Conservation (phyloP, 768 basidiomycete species). For the Amanita brunnescens region DNA sequence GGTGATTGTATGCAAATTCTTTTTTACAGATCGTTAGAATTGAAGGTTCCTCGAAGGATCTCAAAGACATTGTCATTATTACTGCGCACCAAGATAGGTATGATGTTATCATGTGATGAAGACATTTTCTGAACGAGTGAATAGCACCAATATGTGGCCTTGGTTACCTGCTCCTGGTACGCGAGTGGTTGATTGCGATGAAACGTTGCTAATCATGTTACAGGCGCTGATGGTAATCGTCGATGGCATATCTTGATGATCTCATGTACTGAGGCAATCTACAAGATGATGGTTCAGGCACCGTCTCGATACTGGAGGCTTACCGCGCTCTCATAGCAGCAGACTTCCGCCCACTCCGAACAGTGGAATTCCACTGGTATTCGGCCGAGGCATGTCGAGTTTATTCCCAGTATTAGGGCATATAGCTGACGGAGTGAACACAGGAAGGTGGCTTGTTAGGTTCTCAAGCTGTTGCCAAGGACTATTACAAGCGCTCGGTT, state of each 20-base stretch:
- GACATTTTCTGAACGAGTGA: not conserved
- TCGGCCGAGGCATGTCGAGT: slow-evolving; percentile 53
- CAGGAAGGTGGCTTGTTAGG: slow-evolving; percentile 83
- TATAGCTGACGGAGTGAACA: not conserved
- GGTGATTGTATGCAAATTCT: slow-evolving; percentile 9
- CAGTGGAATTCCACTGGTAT: slow-evolving; percentile 82
- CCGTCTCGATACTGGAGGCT: slow-evolving; percentile 72
- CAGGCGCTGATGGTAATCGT: slow-evolving; percentile 42
- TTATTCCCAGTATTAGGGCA: not conserved
- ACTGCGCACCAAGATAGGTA: slow-evolving; percentile 83
- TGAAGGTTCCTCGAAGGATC: slow-evolving; percentile 54
- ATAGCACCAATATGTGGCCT: slow-evolving; percentile 69
- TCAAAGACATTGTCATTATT: slow-evolving; percentile 60
- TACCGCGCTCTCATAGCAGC: slow-evolving; percentile 64
- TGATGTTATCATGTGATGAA: not conserved
- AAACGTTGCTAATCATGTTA: slow-evolving; percentile 15
- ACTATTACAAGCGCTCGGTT: slow-evolving; percentile 53
- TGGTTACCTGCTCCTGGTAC: slow-evolving; percentile 71
- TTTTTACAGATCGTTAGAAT: slow-evolving; percentile 61
- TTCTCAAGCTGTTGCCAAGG: slow-evolving; percentile 79
- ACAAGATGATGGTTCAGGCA: slow-evolving; percentile 68
- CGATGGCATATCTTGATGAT: slow-evolving; percentile 11
- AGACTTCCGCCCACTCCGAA: slow-evolving; percentile 55
- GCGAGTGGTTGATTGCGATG: slow-evolving; percentile 11
- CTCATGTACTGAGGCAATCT: slow-evolving; percentile 14